phyloP scores from a whole-genome alignment of 805 yeast species.

The Nakazawaea ambrosiae region DNA sequence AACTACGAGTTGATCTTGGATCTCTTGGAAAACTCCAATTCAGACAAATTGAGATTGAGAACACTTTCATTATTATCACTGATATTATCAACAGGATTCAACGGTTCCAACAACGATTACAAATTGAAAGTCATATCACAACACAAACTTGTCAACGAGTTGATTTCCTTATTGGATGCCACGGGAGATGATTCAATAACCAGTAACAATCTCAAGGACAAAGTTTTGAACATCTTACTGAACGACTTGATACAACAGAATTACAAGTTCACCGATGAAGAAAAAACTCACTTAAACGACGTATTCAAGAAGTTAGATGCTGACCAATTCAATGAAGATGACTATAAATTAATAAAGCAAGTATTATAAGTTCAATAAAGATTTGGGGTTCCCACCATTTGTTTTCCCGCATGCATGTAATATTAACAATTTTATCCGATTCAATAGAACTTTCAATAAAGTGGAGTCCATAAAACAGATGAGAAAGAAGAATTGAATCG shows the following conservation, averaged over 20 bases:
- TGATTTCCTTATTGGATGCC: slow-evolving; percentile 24
- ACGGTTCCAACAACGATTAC: no score
- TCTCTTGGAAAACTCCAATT: slow-evolving; percentile 9
- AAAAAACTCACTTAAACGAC: slow-evolving; percentile 27
- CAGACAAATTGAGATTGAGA: slow-evolving; percentile 42
- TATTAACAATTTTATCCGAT: neutral
- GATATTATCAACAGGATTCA: slow-evolving; percentile 39
- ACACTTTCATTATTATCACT: slow-evolving; percentile 54
- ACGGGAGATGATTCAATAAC: slow-evolving; percentile 31
- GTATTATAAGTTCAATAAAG: no score
- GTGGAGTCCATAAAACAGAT: slow-evolving; percentile 25
- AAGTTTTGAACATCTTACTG: slow-evolving; percentile 42
- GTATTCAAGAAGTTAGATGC: slow-evolving; percentile 34
- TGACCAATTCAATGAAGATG: slow-evolving; percentile 49
- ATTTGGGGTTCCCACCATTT: no score
- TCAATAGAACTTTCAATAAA: slow-evolving; percentile 24
- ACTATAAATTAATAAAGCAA: slow-evolving; percentile 41
- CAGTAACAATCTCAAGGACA: slow-evolving; percentile 51
- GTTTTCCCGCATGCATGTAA: neutral
- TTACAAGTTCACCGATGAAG: slow-evolving; percentile 39
- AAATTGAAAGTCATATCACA: neutral
- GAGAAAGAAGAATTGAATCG: slow-evolving; percentile 13
- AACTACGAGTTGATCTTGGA: neutral
- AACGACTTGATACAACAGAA: slow-evolving; percentile 33
- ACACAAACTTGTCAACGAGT: slow-evolving; percentile 23